Conservation (phyloP, 1,139 yeast genomes). For the Yamadazyma trypodendri region DNA sequence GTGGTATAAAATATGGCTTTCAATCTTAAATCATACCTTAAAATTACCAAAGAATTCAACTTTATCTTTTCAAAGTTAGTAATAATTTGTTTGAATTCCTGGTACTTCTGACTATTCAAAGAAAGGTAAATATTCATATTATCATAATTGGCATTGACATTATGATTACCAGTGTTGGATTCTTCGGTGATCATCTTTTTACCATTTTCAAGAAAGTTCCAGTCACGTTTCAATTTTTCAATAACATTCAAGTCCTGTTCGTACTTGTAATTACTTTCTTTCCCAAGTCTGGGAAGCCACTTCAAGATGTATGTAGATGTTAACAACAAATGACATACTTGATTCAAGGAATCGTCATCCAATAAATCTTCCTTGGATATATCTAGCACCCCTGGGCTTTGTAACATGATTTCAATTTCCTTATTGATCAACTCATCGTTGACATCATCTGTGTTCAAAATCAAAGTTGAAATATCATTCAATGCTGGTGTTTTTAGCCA, state of each 20-base stretch:
- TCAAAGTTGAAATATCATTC: conserved; percentile 30
- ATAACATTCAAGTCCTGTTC: conserved; percentile 33
- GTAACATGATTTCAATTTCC: conserved; percentile 39
- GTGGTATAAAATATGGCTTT: conserved; percentile 62
- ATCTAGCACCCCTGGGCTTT: conserved; percentile 23
- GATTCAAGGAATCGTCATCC: conserved; percentile 46
- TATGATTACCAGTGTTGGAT: conserved; percentile 5
- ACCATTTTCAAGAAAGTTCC: conserved; percentile 57
- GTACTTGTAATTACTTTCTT: conserved; percentile 36
- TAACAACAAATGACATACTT: conserved; percentile 47
- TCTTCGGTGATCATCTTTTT: conserved; percentile 20
- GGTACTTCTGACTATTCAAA: conserved; percentile 35
- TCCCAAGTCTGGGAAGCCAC: conserved; percentile 56
- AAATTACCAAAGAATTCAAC: conserved; percentile 49
- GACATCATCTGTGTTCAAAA: conserved; percentile 19
- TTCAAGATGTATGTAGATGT: conserved; percentile 49
- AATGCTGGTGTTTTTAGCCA: conserved; percentile 46
- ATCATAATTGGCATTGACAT: conserved; percentile 15
- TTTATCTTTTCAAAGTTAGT: conserved; percentile 46
- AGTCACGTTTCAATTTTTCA: conserved; percentile 50
- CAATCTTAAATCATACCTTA: conserved; percentile 66
- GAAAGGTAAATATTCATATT: conserved; percentile 35
- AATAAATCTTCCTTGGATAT: conserved; percentile 42
- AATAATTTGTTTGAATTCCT: conserved; percentile 49
- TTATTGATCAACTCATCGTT: conserved; percentile 20